Evolutionary conservation across 495 filamentous ascomycete species (phyloP).

Genomic region (Penicillium dipodomyicola): DNA sequence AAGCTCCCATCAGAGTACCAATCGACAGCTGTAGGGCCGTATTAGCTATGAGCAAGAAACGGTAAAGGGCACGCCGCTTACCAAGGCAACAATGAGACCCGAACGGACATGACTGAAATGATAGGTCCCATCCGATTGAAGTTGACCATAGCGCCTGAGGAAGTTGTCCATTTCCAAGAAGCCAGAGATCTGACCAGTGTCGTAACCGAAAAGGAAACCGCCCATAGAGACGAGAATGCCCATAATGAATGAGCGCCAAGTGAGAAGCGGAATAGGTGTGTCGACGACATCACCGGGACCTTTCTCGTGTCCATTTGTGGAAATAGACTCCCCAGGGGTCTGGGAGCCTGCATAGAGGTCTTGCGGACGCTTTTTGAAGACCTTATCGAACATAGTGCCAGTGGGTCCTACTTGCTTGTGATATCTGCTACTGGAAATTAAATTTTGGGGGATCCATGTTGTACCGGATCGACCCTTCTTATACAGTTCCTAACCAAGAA

Average conservation of each 20-base stretch:
- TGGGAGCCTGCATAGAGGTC: slow-evolving; percentile 12
- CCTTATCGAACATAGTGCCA: slow-evolving; percentile 21
- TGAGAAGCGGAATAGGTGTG: slow-evolving; percentile 37
- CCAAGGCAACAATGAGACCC: slow-evolving; percentile 50
- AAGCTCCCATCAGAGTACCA: slow-evolving; percentile 65
- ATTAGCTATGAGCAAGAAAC: neutral
- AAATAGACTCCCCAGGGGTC: slow-evolving; percentile 20
- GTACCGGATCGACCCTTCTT: slow-evolving; percentile 4
- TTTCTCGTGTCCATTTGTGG: slow-evolving; percentile 27
- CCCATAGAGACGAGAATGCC: slow-evolving; percentile 60
- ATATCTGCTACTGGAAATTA: neutral
- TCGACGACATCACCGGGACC: slow-evolving; percentile 25
- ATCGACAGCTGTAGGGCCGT: slow-evolving; percentile 46
- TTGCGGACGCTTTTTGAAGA: slow-evolving; percentile 21
- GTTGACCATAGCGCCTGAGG: slow-evolving; percentile 38
- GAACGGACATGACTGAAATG: slow-evolving; percentile 46
- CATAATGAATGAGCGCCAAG: slow-evolving; percentile 42
- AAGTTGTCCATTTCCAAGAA: slow-evolving; percentile 58
- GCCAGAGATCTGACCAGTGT: slow-evolving; percentile 47
- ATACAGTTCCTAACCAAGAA: slow-evolving; percentile 5
- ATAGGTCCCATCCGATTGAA: slow-evolving; percentile 22
- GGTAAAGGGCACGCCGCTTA: slow-evolving; percentile 2
- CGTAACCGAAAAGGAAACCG: slow-evolving; percentile 55
- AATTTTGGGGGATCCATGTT: neutral
- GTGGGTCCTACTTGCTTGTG: neutral